Evolutionary conservation across 495 filamentous ascomycete genomes (phyloP), one percentile per base, ranked within the genome.

Genomic region (Polyplosphaeria fusca): DNA sequence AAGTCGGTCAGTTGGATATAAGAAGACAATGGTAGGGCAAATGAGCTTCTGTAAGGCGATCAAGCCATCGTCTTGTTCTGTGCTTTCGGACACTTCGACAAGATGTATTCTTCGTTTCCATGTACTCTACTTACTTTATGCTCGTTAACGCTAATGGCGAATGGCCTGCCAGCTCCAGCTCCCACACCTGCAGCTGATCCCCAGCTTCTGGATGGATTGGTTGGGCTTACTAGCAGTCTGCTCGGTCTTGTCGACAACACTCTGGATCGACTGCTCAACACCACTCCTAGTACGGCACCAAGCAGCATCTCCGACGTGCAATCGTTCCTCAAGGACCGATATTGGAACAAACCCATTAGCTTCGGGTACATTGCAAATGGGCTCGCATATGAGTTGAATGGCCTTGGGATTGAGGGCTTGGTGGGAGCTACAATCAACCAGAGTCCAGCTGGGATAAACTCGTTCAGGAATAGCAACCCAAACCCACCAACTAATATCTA

Each of bases 401-500:
- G 52, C 16, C 32, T 56, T 16, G 19, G 39, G 18, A 9, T 26
- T 24, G 14, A 26, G 37, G 39, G 27, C 18, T 20, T 55, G 5
- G 30, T 35, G 14, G 30, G 30, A 7, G 24, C 27, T 23, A 47
- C 43, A 2, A 56, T 39, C 30, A 19, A 40, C 16, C 9, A 18
- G 3, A 46, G 40, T 16, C 51, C 51, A 2, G 41, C 39, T 23
- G 51, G 51, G 9, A 47, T 47, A 38, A 55, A 60, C 23, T 57
- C 52, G 2, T 60, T 55, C 32, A 32, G 13, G 12, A 60, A 50
- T 22, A 60, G 32, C 27, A 48, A 50, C 20, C 49, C 38, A 12
- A 11, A 2, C 5, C 58, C 58, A 16, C 18, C 22, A 28, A 46
- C n/a, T 1, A 18, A 23, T 1, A 48, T 73, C 40, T 74, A 71